A percentile compares a stretch with the other conserved stretches of the same genome.
phyloP scores from a whole-genome alignment of 2,329 filamentous ascomycete genomes.

The Trichoderma endophyticum region DNA sequence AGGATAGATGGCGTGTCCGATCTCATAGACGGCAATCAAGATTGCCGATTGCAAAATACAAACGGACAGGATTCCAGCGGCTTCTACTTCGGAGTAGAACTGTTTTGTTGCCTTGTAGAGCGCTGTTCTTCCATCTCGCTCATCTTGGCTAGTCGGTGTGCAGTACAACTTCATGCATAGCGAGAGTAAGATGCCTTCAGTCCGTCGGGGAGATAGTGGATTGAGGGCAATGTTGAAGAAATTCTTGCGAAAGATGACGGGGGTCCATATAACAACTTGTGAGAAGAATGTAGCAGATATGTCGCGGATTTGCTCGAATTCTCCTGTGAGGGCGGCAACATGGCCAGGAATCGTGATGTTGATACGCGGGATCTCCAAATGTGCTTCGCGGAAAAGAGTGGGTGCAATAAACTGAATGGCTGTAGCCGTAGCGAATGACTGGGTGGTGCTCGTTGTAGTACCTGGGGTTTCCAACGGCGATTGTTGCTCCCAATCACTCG shows the following conservation, averaged over 20 bases:
- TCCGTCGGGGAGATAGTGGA: neutral
- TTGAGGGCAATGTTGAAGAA: neutral
- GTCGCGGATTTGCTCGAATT: neutral
- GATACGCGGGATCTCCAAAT: neutral
- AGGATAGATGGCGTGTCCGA: neutral
- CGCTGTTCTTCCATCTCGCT: neutral
- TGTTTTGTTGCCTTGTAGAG: neutral
- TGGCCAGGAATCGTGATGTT: neutral
- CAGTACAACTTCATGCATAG: conserved; percentile 4
- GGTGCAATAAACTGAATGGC: conserved; percentile 2
- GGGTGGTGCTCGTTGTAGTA: neutral
- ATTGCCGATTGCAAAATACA: neutral
- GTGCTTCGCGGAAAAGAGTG: neutral
- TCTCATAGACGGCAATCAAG: neutral
- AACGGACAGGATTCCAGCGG: neutral
- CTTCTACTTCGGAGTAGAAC: neutral
- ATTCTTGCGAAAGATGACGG: neutral
- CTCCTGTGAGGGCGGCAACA: neutral
- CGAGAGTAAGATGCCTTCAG: neutral
- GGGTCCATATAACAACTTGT: neutral
- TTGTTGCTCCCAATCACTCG: neutral
- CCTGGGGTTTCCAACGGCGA: neutral
- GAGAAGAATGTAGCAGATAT: neutral
- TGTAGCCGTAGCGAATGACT: neutral
- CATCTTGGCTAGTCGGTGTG: neutral